These are phyloP conservation scores for Neurospora sp. DNA, from an alignment of 2,329 filamentous ascomycete species.

Conservation along the genomic window DNA sequence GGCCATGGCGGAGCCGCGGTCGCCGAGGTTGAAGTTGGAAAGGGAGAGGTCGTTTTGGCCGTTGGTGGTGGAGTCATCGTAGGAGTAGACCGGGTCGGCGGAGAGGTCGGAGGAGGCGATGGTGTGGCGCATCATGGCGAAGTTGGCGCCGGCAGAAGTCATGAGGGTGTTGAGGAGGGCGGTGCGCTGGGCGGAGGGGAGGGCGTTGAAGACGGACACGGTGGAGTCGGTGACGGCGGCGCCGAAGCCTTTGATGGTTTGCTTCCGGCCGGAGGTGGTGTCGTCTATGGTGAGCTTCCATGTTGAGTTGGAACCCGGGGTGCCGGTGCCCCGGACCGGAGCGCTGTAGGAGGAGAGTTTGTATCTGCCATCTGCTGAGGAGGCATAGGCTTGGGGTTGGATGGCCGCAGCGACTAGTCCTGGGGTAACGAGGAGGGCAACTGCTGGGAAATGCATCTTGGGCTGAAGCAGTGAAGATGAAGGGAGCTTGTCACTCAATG, in stretches of 20 bases:
- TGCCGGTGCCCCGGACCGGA: constrained; percentile 25
- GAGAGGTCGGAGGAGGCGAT: constrained; percentile 31
- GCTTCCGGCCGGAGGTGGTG: constrained; percentile 26
- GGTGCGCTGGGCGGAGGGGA: constrained; percentile 20
- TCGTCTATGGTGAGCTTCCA: constrained; percentile 31
- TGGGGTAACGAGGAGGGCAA: constrained; percentile 2
- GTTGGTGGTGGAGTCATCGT: constrained; percentile 24
- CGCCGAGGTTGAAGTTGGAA: constrained; percentile 25
- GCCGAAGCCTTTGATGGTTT: constrained; percentile 31
- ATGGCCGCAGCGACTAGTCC: constrained; percentile 6
- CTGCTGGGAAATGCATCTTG: constrained; percentile 3
- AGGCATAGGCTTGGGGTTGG: constrained; percentile 22
- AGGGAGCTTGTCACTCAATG: not conserved
- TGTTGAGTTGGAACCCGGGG: constrained; percentile 22
- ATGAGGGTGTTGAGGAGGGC: constrained; percentile 27
- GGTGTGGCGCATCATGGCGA: constrained; percentile 30
- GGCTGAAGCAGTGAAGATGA: not conserved
- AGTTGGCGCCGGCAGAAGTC: constrained; percentile 27
- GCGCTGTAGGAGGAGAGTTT: constrained; percentile 24
- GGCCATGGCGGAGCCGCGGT: constrained; percentile 29
- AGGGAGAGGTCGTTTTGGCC: constrained; percentile 22
- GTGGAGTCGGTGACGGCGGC: constrained; percentile 32
- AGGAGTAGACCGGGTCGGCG: constrained; percentile 28
- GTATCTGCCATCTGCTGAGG: constrained; percentile 27
- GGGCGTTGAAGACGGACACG: constrained; percentile 27